phyloP scores from a whole-genome alignment of 768 basidiomycete species.

The Macrolepiota dolichaula region DNA sequence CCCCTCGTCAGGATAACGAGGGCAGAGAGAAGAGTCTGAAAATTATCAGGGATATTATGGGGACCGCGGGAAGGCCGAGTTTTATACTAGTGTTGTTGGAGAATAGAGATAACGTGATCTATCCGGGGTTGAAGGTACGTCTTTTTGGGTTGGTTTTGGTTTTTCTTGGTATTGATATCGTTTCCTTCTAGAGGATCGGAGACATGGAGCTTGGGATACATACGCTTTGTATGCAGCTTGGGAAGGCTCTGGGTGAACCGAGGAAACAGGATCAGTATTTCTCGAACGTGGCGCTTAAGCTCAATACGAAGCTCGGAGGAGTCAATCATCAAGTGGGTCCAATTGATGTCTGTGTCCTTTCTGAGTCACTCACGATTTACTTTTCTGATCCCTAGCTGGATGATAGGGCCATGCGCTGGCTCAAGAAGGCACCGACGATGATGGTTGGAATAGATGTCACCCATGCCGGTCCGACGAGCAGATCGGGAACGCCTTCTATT shows the following conservation, averaged over 20 bases:
- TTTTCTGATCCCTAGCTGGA: slow-evolving; percentile 40
- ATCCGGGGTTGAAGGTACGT: slow-evolving; percentile 70
- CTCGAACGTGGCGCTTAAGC: slow-evolving; percentile 77
- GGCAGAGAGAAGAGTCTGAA: slow-evolving; percentile 28
- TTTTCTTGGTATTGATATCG: background rate
- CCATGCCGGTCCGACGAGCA: slow-evolving; percentile 67
- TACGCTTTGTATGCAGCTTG: slow-evolving; percentile 68
- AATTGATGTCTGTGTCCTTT: background rate
- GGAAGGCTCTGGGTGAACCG: slow-evolving; percentile 52
- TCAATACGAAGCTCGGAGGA: slow-evolving; percentile 82
- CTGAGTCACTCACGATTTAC: background rate
- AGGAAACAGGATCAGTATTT: slow-evolving; percentile 76
- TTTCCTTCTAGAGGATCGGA: slow-evolving; percentile 47
- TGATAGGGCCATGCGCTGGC: slow-evolving; percentile 53
- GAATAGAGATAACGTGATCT: slow-evolving; percentile 67
- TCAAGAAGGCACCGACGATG: slow-evolving; percentile 69
- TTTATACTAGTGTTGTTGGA: slow-evolving; percentile 74
- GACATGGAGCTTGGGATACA: slow-evolving; percentile 73
- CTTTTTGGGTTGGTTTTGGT: background rate
- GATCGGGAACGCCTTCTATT: slow-evolving; percentile 74
- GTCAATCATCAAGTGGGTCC: slow-evolving; percentile 59
- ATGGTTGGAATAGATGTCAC: slow-evolving; percentile 85
- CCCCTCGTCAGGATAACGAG: slow-evolving; percentile 26
- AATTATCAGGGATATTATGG: slow-evolving; percentile 44
- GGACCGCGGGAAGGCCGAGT: slow-evolving; percentile 38